Evolutionary conservation across 768 basidiomycete species (phyloP), one percentile per base, ranked within the genome.

Genomic region (Leucocoprinus sp.): DNA sequence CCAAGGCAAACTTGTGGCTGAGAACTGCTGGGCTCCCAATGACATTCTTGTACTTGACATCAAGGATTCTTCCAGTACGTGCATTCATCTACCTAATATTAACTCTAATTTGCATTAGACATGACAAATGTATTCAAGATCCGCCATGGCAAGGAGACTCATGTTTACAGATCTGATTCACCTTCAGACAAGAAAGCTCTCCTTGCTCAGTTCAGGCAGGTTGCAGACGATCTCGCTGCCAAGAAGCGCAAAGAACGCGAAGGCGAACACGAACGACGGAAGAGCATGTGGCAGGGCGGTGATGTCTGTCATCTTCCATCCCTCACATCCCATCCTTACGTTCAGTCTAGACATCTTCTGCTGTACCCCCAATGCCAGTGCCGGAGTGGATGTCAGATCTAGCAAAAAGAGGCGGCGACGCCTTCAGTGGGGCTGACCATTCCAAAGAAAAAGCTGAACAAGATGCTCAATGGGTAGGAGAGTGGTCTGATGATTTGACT

Each of bases 91-190:
- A 14, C 11, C 28, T 54, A 34, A 52, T 37, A 23, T 38, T 42
- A 23, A 29, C 31, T 18, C 40, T 39, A 4, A 35, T 44, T 14
- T 26, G 41, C 29, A 42, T 14, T 40, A 79, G 84, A 66, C 39
- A 83, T 98, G 72, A 90, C 84, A n/a, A 96, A 98, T 55, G 93
- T 97, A 3, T 87, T 98, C 73, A 97, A 97, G 69, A 80, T 99
- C 51, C 75, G 86, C 50, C 81, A 93, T 49, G 84, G 87, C 4
- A 96, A 95, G 62, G 95, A 98, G 62, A 88, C 88, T 0, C 84
- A 93, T 58, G 92, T 99, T 5, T 98, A 91, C 62, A 80, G 93
- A 27, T 89, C 89, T 2, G 89, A 93, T 47, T 72, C 72, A 6
- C 57, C 80, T 0, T 68, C 81, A 19, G 92, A 97, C 57, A 99